Base-by-base conservation (phyloP, 1,139 yeast genomes). In the Kurtzmaniella quercitrusa region DNA sequence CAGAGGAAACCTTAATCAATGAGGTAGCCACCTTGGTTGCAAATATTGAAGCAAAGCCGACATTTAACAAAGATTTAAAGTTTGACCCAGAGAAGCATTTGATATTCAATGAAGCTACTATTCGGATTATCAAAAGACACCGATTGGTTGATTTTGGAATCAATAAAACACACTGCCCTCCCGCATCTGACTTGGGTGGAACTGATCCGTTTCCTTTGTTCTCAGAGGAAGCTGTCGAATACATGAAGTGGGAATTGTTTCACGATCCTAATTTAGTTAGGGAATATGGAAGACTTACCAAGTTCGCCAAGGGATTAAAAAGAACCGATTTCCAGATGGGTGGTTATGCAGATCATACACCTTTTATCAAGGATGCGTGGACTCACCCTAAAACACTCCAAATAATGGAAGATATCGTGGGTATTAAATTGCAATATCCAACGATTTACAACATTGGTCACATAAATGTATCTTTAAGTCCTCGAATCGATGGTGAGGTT, bases 161-260 rank as follows among this genome's bases (percentile, higher is more conserved):
- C n/a, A 10, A 29, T 29, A 63, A 60, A 43, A 64, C 66, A 10
- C 64, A 63, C 38, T 50, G 55, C 3, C 50, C 54, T 10, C 58
- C 63, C 1, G 47, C 60, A 4, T 52, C 59, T 18, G 57, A 59
- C 34, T 51, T 63, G 41, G 70, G 60, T 4, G 67, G 62, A 5
- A 52, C 60, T 9, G 59, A 55, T 39, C 70, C 69, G 14, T 65
- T 65, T 43, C 66, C 68, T 17, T 48, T 65, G 17, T 52, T 65
- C 38, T 52, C 65, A 3, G 54, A 58, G 44, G 68, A 63, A 48
- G 69, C 69, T 10, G 59, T 62, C 42, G 59, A 63, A 46, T 62
- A 64, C 52, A 51, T 65, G 50, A 53, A 62, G 40, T 65, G 66
- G 63, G 70, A 65, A 51, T 57, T 60, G 1, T 51, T 65, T 33